phyloP scores from a whole-genome alignment of 768 basidiomycete species.

The Cystoderma amianthinum region DNA sequence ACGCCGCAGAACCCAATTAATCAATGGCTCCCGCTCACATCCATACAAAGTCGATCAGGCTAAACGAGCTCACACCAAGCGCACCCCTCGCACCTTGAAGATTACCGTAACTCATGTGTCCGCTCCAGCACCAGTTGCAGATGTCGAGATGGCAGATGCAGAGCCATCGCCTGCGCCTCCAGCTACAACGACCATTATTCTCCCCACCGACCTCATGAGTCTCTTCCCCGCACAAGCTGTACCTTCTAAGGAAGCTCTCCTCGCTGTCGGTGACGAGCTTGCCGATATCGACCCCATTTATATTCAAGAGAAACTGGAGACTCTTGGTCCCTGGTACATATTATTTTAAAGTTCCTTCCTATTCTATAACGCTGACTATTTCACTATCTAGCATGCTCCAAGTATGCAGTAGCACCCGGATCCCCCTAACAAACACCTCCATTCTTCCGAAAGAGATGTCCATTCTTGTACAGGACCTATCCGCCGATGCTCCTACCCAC shows the following conservation, averaged over 20 bases:
- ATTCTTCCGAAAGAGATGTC: conserved; percentile 35
- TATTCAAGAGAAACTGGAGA: conserved; percentile 43
- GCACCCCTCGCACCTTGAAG: conserved; percentile 14
- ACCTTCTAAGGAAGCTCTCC: conserved; percentile 37
- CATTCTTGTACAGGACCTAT: conserved; percentile 28
- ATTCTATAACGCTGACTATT: too few species aligned
- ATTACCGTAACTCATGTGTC: conserved; percentile 15
- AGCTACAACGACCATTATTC: conserved; percentile 19
- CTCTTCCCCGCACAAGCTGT: conserved; percentile 40
- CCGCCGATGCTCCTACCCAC: conserved; percentile 38
- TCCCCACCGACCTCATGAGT: conserved; percentile 42
- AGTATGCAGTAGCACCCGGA: conserved; percentile 28
- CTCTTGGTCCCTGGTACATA: conserved; percentile 32
- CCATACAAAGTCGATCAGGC: conserved; percentile 30
- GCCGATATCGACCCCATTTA: conserved; percentile 41
- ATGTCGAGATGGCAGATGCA: conserved; percentile 26
- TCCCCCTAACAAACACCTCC: conserved; percentile 18
- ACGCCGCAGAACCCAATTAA: conserved; percentile 29
- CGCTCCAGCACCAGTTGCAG: conserved; percentile 9
- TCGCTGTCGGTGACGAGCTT: conserved; percentile 43
- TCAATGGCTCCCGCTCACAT: conserved; percentile 16
- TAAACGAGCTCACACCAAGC: conserved; percentile 22
- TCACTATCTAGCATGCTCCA: conserved; percentile 27
- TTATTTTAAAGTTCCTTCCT: conserved; percentile 1
- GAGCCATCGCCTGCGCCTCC: conserved; percentile 14